These are phyloP conservation scores for Sporothrix inflata DNA, from an alignment of 2,329 filamentous ascomycete species.

Conservation along the genomic window DNA sequence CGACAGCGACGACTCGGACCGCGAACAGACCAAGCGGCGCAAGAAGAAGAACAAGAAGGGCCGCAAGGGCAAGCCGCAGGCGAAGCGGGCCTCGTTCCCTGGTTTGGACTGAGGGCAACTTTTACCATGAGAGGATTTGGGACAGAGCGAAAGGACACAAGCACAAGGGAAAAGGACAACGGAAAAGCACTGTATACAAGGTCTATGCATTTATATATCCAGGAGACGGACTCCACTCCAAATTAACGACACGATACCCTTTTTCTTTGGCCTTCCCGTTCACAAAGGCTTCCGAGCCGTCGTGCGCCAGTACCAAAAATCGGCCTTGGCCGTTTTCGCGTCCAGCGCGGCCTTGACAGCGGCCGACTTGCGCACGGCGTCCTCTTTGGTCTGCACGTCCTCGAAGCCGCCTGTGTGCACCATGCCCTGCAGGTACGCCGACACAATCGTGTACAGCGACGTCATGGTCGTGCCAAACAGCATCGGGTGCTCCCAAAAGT, in stretches of 20 bases:
- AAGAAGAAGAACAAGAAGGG: slow-evolving; percentile 43
- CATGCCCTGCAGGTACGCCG: slow-evolving; percentile 23
- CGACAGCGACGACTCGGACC: slow-evolving; percentile 38
- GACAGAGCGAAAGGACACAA: neutral
- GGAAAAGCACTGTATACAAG: slow-evolving; percentile 8
- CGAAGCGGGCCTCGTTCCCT: slow-evolving; percentile 38
- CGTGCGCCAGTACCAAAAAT: slow-evolving; percentile 24
- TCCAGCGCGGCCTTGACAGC: slow-evolving; percentile 2
- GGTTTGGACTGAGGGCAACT: slow-evolving; percentile 38
- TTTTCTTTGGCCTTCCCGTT: neutral
- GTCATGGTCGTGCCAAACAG: neutral
- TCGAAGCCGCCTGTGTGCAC: slow-evolving; percentile 25
- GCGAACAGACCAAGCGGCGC: slow-evolving; percentile 37
- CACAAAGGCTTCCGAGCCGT: slow-evolving; percentile 15
- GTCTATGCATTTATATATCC: slow-evolving; percentile 15
- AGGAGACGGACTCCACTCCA: neutral
- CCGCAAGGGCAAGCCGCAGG: slow-evolving; percentile 31
- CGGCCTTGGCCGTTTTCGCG: neutral
- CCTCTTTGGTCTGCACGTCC: slow-evolving; percentile 16
- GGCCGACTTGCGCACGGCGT: neutral
- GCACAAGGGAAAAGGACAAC: neutral
- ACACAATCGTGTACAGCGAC: neutral
- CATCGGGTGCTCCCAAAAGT: slow-evolving; percentile 14
- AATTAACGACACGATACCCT: slow-evolving; percentile 14
- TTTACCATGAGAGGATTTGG: neutral